Percentiles rank a stretch among this genome's conserved stretches.
phyloP scores from a whole-genome alignment of 1,284 basidiomycete species.

The Uromyces viciae-fabae region DNA sequence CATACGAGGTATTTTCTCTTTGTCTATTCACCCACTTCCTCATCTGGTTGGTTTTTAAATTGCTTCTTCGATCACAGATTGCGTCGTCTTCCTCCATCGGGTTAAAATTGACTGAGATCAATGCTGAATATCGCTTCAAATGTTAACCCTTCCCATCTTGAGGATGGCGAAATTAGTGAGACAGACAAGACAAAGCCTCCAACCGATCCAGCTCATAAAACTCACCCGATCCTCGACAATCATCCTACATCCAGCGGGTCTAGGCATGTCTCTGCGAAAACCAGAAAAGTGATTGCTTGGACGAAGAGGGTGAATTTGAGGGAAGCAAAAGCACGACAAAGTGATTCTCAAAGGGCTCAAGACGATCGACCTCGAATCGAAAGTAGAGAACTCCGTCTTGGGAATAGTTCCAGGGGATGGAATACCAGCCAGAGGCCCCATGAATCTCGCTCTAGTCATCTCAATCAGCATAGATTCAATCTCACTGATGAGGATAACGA shows the following conservation, averaged over 20 bases:
- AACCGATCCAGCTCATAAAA: neutral
- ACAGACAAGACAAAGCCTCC: neutral
- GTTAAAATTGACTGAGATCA: neutral
- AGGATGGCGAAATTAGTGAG: conserved; percentile 26
- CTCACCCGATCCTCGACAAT: neutral
- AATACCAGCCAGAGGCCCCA: neutral
- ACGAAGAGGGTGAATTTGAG: neutral
- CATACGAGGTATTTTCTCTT: too few species aligned
- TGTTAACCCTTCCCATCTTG: neutral
- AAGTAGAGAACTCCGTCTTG: neutral
- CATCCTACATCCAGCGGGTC: neutral
- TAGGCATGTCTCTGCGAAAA: neutral
- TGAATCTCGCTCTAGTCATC: neutral
- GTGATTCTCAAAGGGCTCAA: neutral
- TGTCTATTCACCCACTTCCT: too few species aligned
- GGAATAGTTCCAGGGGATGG: neutral
- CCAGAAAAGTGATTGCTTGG: conserved; percentile 17
- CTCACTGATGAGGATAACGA: neutral
- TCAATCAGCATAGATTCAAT: neutral
- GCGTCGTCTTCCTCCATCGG: too few species aligned
- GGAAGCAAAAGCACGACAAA: neutral
- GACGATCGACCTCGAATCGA: neutral
- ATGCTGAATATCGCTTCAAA: neutral
- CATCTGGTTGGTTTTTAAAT: too few species aligned
- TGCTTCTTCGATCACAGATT: too few species aligned